Percentiles rank a stretch among this genome's conserved stretches.
Conservation (phyloP, 2,329 filamentous ascomycete species). For the Cercospora citrullina region DNA sequence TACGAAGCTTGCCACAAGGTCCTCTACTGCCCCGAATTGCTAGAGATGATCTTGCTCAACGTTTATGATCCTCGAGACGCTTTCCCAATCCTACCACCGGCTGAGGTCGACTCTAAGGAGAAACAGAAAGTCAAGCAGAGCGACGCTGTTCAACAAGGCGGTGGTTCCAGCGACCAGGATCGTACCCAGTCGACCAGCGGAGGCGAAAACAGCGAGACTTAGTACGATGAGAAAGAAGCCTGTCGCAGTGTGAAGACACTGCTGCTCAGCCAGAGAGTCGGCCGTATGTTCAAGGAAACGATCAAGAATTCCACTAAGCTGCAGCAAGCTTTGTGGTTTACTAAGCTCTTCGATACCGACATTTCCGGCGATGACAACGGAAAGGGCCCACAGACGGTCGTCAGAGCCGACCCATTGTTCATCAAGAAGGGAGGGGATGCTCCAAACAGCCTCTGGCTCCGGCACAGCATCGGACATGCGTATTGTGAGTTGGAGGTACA, state of each 20-base stretch:
- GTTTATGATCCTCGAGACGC: neutral
- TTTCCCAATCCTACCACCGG: neutral
- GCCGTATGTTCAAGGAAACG: neutral
- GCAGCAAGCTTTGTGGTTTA: neutral
- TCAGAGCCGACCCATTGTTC: neutral
- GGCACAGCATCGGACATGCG: too few relatives aligned
- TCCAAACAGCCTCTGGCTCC: too few relatives aligned
- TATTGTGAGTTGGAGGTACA: neutral
- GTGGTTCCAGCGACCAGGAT: too few relatives aligned
- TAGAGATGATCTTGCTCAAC: neutral
- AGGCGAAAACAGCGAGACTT: neutral
- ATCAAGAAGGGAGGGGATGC: too few relatives aligned
- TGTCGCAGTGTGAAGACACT: neutral
- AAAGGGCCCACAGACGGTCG: too few relatives aligned
- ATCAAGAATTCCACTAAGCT: neutral
- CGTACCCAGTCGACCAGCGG: too few relatives aligned
- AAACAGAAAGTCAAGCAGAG: neutral
- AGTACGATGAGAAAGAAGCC: neutral
- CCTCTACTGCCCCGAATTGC: neutral
- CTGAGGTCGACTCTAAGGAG: neutral
- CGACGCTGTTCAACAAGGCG: neutral
- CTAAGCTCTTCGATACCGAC: neutral
- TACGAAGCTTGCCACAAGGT: neutral
- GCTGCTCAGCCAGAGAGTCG: neutral
- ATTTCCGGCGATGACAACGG: neutral